Conservation (phyloP, 805 yeast genomes). For the Metschnikowia anglica region DNA sequence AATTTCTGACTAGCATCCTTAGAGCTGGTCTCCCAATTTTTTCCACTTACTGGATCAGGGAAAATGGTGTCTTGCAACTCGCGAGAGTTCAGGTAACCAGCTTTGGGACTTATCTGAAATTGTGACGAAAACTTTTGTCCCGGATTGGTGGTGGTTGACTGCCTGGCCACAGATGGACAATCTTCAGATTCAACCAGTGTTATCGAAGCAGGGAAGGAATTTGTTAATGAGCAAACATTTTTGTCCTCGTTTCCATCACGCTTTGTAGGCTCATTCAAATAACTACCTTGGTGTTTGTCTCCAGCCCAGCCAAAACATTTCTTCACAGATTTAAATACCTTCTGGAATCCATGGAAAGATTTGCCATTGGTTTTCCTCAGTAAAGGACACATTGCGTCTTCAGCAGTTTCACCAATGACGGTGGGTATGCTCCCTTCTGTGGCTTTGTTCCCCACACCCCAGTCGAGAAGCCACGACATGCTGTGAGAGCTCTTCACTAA, state of each 20-base stretch:
- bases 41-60: not conserved
- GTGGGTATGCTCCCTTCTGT: not conserved
- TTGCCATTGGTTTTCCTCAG: not conserved
- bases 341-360: not conserved
- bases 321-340: not conserved
- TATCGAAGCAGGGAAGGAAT: not conserved
- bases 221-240: not conserved
- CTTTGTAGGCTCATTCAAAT: not conserved
- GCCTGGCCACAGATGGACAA: not conserved
- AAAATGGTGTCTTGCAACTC: not conserved
- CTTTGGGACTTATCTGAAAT: no score
- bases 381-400: not conserved
- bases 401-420: not conserved
- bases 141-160: not conserved
- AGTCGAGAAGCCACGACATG: not conserved
- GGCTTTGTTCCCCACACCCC: not conserved
- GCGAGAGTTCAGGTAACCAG: not conserved
- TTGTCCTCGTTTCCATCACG: not conserved
- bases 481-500: not conserved
- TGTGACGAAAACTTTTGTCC: not conserved
- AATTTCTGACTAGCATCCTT: not conserved
- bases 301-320: not conserved
- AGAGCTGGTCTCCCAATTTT: not conserved
- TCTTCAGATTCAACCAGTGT: not conserved
- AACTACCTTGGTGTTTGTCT: not conserved